phyloP scores from a whole-genome alignment of 495 filamentous ascomycete species.

The Penicillium chermesinum region DNA sequence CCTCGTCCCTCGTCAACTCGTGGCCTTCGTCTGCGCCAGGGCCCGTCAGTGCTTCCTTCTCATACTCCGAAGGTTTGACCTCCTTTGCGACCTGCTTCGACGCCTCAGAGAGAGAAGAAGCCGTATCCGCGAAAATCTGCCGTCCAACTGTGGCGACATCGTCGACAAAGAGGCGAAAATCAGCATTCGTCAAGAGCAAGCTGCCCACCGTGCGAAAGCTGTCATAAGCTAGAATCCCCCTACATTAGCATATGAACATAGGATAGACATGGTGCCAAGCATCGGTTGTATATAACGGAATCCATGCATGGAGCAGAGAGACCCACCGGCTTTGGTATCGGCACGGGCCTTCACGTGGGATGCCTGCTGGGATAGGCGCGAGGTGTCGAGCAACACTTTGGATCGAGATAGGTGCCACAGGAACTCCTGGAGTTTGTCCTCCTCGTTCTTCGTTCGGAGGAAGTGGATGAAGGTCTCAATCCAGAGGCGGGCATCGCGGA shows the following conservation, averaged over 20 bases:
- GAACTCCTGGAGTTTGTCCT: slow-evolving; percentile 88
- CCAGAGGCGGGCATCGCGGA: slow-evolving; percentile 67
- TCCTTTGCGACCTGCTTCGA: slow-evolving; percentile 69
- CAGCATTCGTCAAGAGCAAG: slow-evolving; percentile 79
- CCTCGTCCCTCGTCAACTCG: slow-evolving; percentile 52
- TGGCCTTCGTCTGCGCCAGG: slow-evolving; percentile 51
- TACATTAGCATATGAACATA: slow-evolving; percentile 18
- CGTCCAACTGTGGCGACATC: slow-evolving; percentile 74
- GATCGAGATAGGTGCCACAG: slow-evolving; percentile 79
- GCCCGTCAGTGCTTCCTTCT: slow-evolving; percentile 52
- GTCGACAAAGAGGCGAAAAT: slow-evolving; percentile 82
- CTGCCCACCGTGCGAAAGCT: slow-evolving; percentile 80
- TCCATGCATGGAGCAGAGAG: not conserved
- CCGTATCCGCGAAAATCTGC: slow-evolving; percentile 84
- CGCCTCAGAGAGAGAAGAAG: slow-evolving; percentile 65
- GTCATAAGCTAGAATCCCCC: slow-evolving; percentile 56
- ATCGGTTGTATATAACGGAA: not conserved
- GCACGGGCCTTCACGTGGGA: slow-evolving; percentile 63
- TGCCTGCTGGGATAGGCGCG: slow-evolving; percentile 58
- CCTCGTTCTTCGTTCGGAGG: slow-evolving; percentile 70
- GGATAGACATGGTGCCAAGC: not conserved
- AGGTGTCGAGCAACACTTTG: slow-evolving; percentile 61
- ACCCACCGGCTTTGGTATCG: slow-evolving; percentile 69
- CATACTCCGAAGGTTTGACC: slow-evolving; percentile 59
- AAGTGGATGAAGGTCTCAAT: slow-evolving; percentile 71